Evolutionary conservation across 441 rosid species (phyloP).

Genomic region (Pelargonium fulgidum): DNA sequence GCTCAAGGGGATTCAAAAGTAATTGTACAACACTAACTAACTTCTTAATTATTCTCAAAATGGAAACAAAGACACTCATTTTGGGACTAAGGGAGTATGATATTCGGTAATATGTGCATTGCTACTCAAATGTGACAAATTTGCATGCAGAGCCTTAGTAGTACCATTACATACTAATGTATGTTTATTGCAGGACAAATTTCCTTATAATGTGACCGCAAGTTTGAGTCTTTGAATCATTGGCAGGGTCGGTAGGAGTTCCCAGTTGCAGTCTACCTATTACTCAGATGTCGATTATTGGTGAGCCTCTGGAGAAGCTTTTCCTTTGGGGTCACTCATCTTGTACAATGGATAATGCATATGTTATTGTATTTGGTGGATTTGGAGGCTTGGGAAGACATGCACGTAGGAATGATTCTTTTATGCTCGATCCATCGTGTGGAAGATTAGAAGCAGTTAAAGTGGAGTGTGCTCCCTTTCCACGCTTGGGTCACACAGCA

Average conservation of each 20-base stretch:
- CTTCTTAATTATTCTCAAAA: too few species aligned
- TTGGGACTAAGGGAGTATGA: neutral
- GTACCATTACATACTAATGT: slow-evolving; percentile 24
- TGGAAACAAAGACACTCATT: too few species aligned
- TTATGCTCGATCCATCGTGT: slow-evolving; percentile 51
- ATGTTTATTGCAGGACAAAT: slow-evolving; percentile 55
- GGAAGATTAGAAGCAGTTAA: slow-evolving; percentile 42
- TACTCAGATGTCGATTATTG: slow-evolving; percentile 36
- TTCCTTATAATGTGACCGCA: slow-evolving; percentile 51
- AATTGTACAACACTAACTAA: too few species aligned
- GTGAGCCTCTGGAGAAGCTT: slow-evolving; percentile 71
- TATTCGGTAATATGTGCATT: slow-evolving; percentile 1
- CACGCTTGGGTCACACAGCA: slow-evolving; percentile 79
- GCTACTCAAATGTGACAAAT: neutral
- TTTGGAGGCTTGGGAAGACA: slow-evolving; percentile 93
- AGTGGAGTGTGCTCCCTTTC: slow-evolving; percentile 45
- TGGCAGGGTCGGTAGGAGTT: slow-evolving; percentile 56
- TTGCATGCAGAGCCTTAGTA: slow-evolving; percentile 5
- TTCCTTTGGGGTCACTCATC: slow-evolving; percentile 89
- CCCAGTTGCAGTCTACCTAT: slow-evolving; percentile 32
- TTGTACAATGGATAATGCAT: slow-evolving; percentile 36
- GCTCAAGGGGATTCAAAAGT: too few species aligned
- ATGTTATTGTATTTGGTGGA: slow-evolving; percentile 71
- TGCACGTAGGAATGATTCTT: slow-evolving; percentile 66
- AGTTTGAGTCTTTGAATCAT: slow-evolving; percentile 69